phyloP scores from a whole-genome alignment of 2,329 filamentous ascomycete genomes.

The Phialophora verrucosa region DNA sequence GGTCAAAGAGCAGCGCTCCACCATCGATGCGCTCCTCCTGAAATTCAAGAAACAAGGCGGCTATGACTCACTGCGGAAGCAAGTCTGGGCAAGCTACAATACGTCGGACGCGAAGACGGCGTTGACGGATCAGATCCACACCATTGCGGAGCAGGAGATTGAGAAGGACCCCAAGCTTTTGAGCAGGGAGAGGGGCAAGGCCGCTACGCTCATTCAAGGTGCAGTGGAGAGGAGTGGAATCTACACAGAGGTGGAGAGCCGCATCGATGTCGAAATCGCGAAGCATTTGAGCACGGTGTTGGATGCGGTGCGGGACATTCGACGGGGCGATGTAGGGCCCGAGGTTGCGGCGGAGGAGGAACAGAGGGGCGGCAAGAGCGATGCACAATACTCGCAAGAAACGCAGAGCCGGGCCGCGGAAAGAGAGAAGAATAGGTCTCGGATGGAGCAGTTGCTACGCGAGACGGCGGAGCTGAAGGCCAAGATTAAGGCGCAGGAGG shows the following conservation, averaged over 20 bases:
- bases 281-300: slow-evolving; percentile 61
- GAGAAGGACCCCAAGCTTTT: slow-evolving; percentile 66
- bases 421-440: slow-evolving; percentile 52
- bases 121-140: slow-evolving; percentile 59
- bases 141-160: slow-evolving; percentile 65
- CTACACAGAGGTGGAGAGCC: slow-evolving; percentile 63
- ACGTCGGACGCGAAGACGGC: slow-evolving; percentile 58
- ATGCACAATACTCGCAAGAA: slow-evolving; percentile 64
- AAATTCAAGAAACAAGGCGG: slow-evolving; percentile 71
- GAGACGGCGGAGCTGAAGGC: slow-evolving; percentile 58
- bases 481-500: slow-evolving; percentile 52
- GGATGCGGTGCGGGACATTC: slow-evolving; percentile 61
- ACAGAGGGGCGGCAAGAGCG: slow-evolving; percentile 61
- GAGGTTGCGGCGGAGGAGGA: slow-evolving; percentile 60
- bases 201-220: slow-evolving; percentile 67
- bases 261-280: slow-evolving; percentile 61
- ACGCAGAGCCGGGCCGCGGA: slow-evolving; percentile 59
- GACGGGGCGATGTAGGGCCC: slow-evolving; percentile 64
- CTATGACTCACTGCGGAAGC: slow-evolving; percentile 67
- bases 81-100: slow-evolving; percentile 64
- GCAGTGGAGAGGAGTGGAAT: slow-evolving; percentile 67
- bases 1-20: slow-evolving; percentile 61
- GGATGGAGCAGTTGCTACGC: slow-evolving; percentile 56
- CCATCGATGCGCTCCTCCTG: slow-evolving; percentile 66
- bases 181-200: slow-evolving; percentile 65